These are phyloP conservation scores for Berberis vulgaris DNA, from an alignment of 164 flowering plant species.

Conservation along the genomic window DNA sequence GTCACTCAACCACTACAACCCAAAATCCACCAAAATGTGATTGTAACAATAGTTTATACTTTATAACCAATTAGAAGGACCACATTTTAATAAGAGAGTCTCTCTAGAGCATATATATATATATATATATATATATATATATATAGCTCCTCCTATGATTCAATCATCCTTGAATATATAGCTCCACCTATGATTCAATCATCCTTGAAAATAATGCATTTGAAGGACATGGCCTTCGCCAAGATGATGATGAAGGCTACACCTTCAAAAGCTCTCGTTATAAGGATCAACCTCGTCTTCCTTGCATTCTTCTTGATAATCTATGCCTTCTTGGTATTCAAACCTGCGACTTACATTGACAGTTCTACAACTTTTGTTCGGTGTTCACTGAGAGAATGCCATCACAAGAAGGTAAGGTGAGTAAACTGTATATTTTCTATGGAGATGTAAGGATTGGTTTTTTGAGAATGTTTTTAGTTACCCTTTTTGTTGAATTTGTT, in stretches of 20 bases:
- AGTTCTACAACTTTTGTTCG: conserved; percentile 33
- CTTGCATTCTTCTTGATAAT: conserved; percentile 47
- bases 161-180: neutral
- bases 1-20: conserved; percentile 20
- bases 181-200: neutral
- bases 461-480: neutral
- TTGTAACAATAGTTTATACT: neutral
- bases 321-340: conserved; percentile 53
- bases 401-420: conserved; percentile 88
- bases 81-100: neutral
- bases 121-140: neutral
- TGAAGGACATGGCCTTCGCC: conserved; percentile 14
- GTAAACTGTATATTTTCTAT: conserved; percentile 12
- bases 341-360: conserved; percentile 30
- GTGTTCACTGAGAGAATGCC: conserved; percentile 69
- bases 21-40: neutral
- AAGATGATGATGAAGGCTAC: conserved; percentile 32
- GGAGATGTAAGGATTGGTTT: neutral
- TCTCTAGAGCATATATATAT: neutral
- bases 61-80: neutral
- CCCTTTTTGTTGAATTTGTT: neutral
- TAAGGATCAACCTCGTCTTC: conserved; percentile 60
- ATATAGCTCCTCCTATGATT: conserved; percentile 3
- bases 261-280: conserved; percentile 55
- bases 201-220: neutral